Base-by-base conservation (phyloP, 2,329 filamentous ascomycete genomes). In the Chaetoscypha palmicola region DNA sequence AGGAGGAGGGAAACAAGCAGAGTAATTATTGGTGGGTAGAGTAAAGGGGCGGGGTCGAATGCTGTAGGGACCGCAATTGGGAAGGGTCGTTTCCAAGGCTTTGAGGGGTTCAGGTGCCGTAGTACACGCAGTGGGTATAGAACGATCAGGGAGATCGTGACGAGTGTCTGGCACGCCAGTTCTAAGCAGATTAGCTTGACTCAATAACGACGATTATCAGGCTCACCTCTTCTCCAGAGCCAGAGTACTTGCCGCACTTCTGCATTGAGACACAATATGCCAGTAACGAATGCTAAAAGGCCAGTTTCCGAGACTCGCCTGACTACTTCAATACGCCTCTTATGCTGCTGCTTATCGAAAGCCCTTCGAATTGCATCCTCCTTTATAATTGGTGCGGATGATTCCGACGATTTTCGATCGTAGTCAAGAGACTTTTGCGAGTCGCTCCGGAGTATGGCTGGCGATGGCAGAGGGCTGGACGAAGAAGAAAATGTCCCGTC, bases 31-130 rank as follows among this genome's bases (percentile, higher is more conserved):
- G 83, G 75, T 14, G 91, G 91, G 61, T 96, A 97, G 45, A 96
- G 65, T n/a, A 95, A 72, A 9, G 90, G 87, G 5, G 91, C 91
- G 2, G 89, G 90, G 59, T 97, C 91, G 64, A 96, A 94, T n/a
- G 77, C 73, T 3, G 79, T 68, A 1, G 89, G 88, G 28, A 95
- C 69, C 22, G 61, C 60, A 26, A 81, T 56, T 16, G 50, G 46
- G 9, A 57, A 45, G 20, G 54, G 51, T 12, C 33, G 43, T 41
- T 56, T 52, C 45, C 51, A 59, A 24, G 51, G 50, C 14, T 38
- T 44, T 20, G 48, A 39, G 17, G 54, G 50, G 11, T 50, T 51
- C 17, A 54, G 44, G 70, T 75, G 75, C 14, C 65, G 52, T 4
- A 71, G 57, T n/a, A 83, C 64, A 45, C 80, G 70, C 30, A 83